phyloP scores from a whole-genome alignment of 208 protist species.

The Trypanosoma mega region DNA sequence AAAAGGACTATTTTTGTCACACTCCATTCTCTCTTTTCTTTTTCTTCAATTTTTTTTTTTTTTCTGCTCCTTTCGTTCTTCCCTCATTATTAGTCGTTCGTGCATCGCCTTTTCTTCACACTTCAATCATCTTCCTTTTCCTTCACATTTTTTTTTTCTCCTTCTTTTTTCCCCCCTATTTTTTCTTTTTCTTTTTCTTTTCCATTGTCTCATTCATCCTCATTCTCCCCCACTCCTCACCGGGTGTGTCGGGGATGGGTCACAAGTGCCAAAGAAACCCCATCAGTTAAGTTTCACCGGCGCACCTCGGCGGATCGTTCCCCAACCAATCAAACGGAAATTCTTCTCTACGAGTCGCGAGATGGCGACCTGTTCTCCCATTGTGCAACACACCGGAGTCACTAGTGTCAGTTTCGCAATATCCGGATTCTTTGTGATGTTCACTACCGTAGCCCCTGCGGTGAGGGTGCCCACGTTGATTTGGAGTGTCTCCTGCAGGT shows the following conservation, averaged over 20 bases:
- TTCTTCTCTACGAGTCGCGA: conserved; percentile 97
- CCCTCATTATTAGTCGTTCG: conserved; percentile 8
- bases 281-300: conserved; percentile 50
- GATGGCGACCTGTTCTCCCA: conserved; percentile 98
- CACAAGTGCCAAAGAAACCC: background rate
- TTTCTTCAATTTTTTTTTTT: background rate
- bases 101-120: conserved; percentile 1
- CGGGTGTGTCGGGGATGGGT: background rate
- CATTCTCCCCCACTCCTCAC: background rate
- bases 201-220: conserved; percentile 32
- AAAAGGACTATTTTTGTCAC: no score
- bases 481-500: conserved; percentile 97
- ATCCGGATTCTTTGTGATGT: conserved; percentile 91
- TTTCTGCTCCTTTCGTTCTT: conserved; percentile 22
- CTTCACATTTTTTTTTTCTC: no score
- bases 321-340: conserved; percentile 97
- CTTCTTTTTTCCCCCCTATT: no score
- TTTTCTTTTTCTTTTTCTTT: no score
- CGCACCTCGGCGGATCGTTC: conserved; percentile 78
- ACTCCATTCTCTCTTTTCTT: no score
- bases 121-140: no score
- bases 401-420: conserved; percentile 96
- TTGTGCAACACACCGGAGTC: conserved; percentile 96
- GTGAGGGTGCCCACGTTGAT: conserved; percentile 99
- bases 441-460: conserved; percentile 95